Percentiles rank a stretch among this genome's conserved stretches.
These are phyloP conservation scores for Dissophora globulifera DNA, from an alignment of 192 early-diverging fungal genomes.

Conservation along the genomic window DNA sequence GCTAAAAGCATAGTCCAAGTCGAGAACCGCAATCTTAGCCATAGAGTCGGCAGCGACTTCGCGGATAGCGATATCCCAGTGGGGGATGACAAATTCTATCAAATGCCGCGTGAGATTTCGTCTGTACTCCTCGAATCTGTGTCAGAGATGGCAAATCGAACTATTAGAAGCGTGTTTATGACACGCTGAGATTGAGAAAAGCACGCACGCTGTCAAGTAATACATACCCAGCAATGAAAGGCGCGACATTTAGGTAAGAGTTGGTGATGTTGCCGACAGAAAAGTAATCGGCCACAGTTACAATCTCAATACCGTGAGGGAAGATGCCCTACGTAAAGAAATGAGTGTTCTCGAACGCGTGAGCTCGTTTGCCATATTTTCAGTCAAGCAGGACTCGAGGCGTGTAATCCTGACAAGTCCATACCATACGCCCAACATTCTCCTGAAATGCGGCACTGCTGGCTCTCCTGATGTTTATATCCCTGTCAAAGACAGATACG, in stretches of 20 bases:
- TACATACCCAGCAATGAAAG: slow-evolving; percentile 80
- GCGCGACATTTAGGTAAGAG: slow-evolving; percentile 77
- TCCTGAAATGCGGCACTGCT: slow-evolving; percentile 98
- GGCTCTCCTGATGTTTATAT: slow-evolving; percentile 92
- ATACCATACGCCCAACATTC: slow-evolving; percentile 89
- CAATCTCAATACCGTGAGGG: slow-evolving; percentile 93
- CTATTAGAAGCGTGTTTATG: too few relatives aligned
- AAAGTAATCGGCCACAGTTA: slow-evolving; percentile 94
- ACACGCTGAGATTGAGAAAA: too few relatives aligned
- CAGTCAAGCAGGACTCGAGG: too few relatives aligned
- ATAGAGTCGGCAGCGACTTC: slow-evolving; percentile 81
- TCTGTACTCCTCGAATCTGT: slow-evolving; percentile 83
- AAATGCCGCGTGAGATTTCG: slow-evolving; percentile 79
- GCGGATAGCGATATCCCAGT: slow-evolving; percentile 92
- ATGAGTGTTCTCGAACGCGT: too few relatives aligned
- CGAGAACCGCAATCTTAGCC: slow-evolving; percentile 68
- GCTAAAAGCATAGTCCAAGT: slow-evolving; percentile 62
- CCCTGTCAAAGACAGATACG: slow-evolving; percentile 90
- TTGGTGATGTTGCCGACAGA: slow-evolving; percentile 84
- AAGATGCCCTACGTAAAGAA: slow-evolving; percentile 80
- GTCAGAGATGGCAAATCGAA: too few relatives aligned
- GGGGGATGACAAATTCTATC: slow-evolving; percentile 68
- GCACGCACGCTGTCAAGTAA: too few relatives aligned
- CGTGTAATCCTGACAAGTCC: not conserved
- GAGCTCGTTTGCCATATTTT: too few relatives aligned